Evolutionary conservation across 345 rosid genomes (phyloP).

Genomic region (Bretschneidera sinensis): DNA sequence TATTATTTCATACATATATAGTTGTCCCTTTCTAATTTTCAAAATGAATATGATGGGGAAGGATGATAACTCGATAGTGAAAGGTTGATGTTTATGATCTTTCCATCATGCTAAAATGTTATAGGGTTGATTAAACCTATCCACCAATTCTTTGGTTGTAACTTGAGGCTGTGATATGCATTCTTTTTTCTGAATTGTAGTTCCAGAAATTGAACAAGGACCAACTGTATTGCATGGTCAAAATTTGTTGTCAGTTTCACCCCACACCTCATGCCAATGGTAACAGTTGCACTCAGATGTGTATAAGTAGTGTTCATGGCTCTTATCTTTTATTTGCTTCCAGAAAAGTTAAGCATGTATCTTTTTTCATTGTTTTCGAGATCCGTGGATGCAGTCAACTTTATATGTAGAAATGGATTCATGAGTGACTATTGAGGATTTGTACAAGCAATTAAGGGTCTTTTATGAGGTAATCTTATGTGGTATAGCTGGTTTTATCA

Average conservation of each 20-base stretch:
- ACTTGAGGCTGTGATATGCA: slow-evolving; percentile 3
- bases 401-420: background rate
- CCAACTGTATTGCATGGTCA: slow-evolving; percentile 60
- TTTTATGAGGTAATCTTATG: background rate
- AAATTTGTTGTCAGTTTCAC: slow-evolving; percentile 90
- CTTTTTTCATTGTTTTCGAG: slow-evolving; percentile 33
- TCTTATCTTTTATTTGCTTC: slow-evolving; percentile 6
- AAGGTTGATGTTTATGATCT: background rate
- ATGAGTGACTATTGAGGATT: background rate
- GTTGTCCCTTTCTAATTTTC: background rate
- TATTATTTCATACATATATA: background rate
- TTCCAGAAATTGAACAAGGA: slow-evolving; percentile 98
- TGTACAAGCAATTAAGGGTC: background rate
- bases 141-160: background rate
- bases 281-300: slow-evolving; percentile 18
- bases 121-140: background rate
- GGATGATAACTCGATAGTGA: background rate
- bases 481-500: too few species aligned
- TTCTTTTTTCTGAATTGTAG: slow-evolving; percentile 39
- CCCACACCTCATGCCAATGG: slow-evolving; percentile 99
- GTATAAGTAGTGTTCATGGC: slow-evolving; percentile 6
- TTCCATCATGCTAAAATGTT: background rate
- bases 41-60: background rate
- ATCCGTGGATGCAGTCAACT: slow-evolving; percentile 31
- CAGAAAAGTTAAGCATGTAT: background rate